Evolutionary conservation across 805 yeast genomes (phyloP).

Genomic region (Millerozyma miso): DNA sequence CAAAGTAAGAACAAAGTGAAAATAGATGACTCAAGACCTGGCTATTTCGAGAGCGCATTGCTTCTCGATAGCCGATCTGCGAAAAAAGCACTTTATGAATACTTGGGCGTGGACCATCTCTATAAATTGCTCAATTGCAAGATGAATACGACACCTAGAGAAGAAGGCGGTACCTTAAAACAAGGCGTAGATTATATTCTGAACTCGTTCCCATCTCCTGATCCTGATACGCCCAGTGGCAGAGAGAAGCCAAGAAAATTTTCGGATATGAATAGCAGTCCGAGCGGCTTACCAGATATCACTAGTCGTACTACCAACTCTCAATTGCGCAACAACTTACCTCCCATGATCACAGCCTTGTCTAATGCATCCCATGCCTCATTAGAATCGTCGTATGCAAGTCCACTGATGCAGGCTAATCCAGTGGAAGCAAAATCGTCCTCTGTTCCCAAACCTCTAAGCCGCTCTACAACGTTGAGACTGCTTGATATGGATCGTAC

Average conservation of each 20-base stretch:
- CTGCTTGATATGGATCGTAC: not conserved
- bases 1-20: slow-evolving; percentile 43
- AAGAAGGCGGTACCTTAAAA: not conserved
- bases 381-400: not conserved
- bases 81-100: slow-evolving; percentile 38
- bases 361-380: not conserved
- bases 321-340: not conserved
- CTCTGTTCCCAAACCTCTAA: not conserved
- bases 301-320: not conserved
- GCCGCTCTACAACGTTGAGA: not conserved
- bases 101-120: slow-evolving; percentile 9
- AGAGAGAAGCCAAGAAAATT: not conserved
- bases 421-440: not conserved
- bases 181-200: not conserved
- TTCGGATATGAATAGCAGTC: not conserved
- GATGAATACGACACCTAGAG: not conserved
- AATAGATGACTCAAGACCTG: slow-evolving; percentile 59
- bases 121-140: not conserved
- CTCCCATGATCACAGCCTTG: not conserved
- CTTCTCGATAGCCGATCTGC: slow-evolving; percentile 49
- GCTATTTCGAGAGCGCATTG: slow-evolving; percentile 55
- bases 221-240: not conserved
- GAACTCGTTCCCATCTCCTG: not conserved
- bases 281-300: not conserved
- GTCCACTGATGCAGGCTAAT: not conserved